Evolutionary conservation across 129 eudicot species (phyloP).

Genomic region (Tagetes patula): DNA sequence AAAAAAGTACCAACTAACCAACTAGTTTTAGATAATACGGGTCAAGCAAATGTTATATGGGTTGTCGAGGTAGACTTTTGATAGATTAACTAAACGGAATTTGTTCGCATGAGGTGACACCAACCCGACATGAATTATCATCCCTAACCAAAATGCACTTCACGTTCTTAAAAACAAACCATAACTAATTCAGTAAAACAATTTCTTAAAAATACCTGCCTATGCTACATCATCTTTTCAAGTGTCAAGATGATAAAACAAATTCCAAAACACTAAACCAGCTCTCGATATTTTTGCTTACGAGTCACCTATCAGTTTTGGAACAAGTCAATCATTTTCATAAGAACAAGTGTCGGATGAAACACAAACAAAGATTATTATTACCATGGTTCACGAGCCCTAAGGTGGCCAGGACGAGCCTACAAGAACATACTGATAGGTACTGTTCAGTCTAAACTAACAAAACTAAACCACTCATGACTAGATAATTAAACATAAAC

Average conservation of each 20-base stretch:
- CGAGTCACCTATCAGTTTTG: not conserved
- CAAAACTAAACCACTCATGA: slow-evolving; percentile 34
- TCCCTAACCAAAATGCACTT: slow-evolving; percentile 1
- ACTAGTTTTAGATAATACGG: not conserved
- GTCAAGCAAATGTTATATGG: not conserved
- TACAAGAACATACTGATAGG: slow-evolving; percentile 22
- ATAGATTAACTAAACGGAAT: not conserved
- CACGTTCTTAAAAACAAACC: not conserved
- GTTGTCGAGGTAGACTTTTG: not conserved
- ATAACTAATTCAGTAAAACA: not conserved
- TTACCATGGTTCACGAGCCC: slow-evolving; percentile 26
- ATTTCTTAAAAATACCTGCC: not conserved
- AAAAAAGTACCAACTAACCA: not conserved
- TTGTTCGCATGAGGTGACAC: not conserved
- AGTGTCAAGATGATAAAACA: too few species aligned
- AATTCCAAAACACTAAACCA: too few species aligned
- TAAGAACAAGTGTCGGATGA: slow-evolving; percentile 4
- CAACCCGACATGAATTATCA: not conserved
- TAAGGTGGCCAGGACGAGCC: slow-evolving; percentile 17
- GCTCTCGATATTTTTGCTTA: not conserved
- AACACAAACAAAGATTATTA: slow-evolving; percentile 13
- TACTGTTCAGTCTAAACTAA: slow-evolving; percentile 26
- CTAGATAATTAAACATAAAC: slow-evolving; percentile 26
- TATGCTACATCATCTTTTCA: not conserved
- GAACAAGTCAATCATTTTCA: not conserved